Evolutionary conservation across 202 grass and related monocot species (phyloP).

Genomic region (Carex sylvatica): DNA sequence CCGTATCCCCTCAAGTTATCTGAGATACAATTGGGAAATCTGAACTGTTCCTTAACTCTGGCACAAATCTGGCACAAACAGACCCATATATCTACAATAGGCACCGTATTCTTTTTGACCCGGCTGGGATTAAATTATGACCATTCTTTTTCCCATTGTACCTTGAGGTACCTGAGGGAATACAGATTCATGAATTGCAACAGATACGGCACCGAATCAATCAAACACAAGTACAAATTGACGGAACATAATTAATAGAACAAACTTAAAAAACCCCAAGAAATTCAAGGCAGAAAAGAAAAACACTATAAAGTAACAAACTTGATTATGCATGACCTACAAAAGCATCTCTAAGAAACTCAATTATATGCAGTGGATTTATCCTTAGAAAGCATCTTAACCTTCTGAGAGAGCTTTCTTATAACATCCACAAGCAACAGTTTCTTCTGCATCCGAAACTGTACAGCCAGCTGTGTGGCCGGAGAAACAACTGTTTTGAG

Average conservation of each 20-base stretch:
- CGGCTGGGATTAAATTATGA: too few relatives aligned
- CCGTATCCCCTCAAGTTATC: too few relatives aligned
- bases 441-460: conserved; percentile 92
- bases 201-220: too few relatives aligned
- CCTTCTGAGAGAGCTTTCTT: conserved; percentile 63
- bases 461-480: conserved; percentile 63
- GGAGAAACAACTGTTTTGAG: conserved; percentile 43
- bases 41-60: too few relatives aligned
- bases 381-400: conserved; percentile 51
- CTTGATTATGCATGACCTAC: not conserved
- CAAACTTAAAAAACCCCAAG: not conserved
- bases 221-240: not conserved
- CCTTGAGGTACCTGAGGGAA: too few relatives aligned
- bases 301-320: not conserved
- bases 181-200: too few relatives aligned
- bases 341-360: not conserved
- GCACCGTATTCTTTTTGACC: too few relatives aligned
- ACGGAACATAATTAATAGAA: not conserved
- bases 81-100: too few relatives aligned
- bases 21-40: too few relatives aligned
- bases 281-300: not conserved
- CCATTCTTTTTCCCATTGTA: too few relatives aligned
- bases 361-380: conserved; percentile 28
- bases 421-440: conserved; percentile 62
- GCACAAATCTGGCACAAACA: too few relatives aligned